Base-by-base conservation (phyloP, 345 rosid species). In the Bruguiera sexangula region DNA sequence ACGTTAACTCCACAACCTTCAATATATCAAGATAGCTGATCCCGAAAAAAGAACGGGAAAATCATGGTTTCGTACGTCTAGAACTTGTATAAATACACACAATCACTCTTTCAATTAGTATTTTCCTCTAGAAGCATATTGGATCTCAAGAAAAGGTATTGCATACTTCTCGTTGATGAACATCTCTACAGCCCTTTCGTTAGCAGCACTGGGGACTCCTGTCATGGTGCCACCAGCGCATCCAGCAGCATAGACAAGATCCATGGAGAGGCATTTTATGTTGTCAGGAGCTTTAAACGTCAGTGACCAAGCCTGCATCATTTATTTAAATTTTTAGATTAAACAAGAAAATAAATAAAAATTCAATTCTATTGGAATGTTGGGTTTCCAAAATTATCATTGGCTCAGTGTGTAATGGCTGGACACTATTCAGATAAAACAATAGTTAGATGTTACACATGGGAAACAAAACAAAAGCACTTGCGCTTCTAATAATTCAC, bases 221-320 rank as follows among this genome's bases (percentile, higher is more conserved):
- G 97, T 95, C 99, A 95, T 95, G 57, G 99, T 95, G 66, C 99
- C 96, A 77, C 97, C 99, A 19, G 97, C 94, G 69, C 92, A 79
- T 78, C 96, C 99, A 39, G 96, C 99, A 32, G 99, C 82, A 74
- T 95, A 95, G 62, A 92, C 91, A 76, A 95, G 96, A 69, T 87
- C 87, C 96, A 90, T 85, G 27, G 97, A 92, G 29, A 96, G 99
- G 69, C 87, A 95, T 76, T 95, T 95, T 62, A 83, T 88, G 55
- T 87, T 87, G 82, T 90, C 96, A 6, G 99, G 97, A 51, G 88
- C 79, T 85, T 83, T 85, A 74, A 95, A 90, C 27, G 97, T 92
- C 75, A 95, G 78, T 21, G 99, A 87, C 69, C 99, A 15, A 87
- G 89, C 82, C 97, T 92, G 91, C 73, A 59, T 66, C 74, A 55